Evolutionary conservation across 257 asterid species (phyloP).

Genomic region (Fraxinus anomala): DNA sequence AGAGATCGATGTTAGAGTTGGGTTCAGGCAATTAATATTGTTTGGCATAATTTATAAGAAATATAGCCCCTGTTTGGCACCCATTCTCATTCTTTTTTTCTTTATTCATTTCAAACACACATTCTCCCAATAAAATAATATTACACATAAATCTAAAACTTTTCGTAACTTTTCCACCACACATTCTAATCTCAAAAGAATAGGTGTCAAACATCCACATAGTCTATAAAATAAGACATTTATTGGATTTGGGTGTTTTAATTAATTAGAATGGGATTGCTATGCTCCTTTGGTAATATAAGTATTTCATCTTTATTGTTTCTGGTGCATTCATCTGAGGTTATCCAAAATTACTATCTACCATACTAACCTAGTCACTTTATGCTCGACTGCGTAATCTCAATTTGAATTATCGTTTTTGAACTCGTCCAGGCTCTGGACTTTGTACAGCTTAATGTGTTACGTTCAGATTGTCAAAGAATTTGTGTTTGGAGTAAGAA

Average conservation of each 20-base stretch:
- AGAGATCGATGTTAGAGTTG: not conserved
- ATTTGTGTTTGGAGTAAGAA: not conserved
- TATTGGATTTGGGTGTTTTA: slow-evolving; percentile 1
- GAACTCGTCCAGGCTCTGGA: not conserved
- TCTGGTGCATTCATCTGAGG: not conserved
- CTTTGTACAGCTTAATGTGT: not conserved
- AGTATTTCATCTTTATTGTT: not conserved
- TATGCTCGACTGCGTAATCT: not conserved
- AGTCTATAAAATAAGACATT: not conserved
- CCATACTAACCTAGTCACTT: not conserved
- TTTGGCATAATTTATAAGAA: not conserved
- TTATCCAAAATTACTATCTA: not conserved
- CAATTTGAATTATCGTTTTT: not conserved
- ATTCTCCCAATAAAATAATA: too few relatives aligned
- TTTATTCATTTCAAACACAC: too few relatives aligned
- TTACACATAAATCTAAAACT: too few relatives aligned
- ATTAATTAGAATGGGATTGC: not conserved
- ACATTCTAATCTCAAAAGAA: too few relatives aligned
- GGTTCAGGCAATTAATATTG: not conserved
- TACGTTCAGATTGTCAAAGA: not conserved
- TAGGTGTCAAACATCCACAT: too few relatives aligned
- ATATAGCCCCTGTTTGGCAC: too few relatives aligned
- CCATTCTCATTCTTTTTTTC: too few relatives aligned
- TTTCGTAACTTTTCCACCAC: too few relatives aligned
- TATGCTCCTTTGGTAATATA: slow-evolving; percentile 9